Base-by-base conservation (phyloP, 2,329 filamentous ascomycete species). In the Nigrograna mackinnonii region DNA sequence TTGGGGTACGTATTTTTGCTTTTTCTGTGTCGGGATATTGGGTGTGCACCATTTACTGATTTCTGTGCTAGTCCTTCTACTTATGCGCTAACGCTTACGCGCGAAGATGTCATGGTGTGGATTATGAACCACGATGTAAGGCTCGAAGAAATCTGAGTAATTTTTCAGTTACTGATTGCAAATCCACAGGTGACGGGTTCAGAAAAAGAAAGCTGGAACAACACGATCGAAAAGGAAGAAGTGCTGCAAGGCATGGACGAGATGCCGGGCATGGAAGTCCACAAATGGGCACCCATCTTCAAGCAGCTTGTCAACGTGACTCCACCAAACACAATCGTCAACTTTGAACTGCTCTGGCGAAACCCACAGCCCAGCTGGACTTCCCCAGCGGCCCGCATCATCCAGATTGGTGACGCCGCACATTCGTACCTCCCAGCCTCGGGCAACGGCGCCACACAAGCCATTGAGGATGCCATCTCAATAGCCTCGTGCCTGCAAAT, bases 81-180 rank as follows among this genome's bases (percentile, higher is more conserved):
- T 3, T 75, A 76, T 41, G 73, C 70, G 14, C 57, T 76, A 39
- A 75, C 72, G 1, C 50, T 76, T 22, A 73, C 69, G 6, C 66
- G 73, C 6, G 67, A 70, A 12, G 73, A 76, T 52, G 69, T 71
- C 22, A 74, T 75, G 68, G 73, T 76, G 17, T 76, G 72, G 72
- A 75, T 76, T 56, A 70, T 76, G 64, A 76, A 76, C 55, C 72
- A 75, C 58, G 71, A 74, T 48, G 71, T 67, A 49, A 50, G 61
- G 33, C 13, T 19, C 18, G 11, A 14, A 20, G 13, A 22, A 11
- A 22, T 1, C 17, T 22, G 13, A n/a, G 18, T 22, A 36, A 37
- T 20, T 31, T 11, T 4, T 7, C n/a, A 19, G 11, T 47, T 62
- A 39, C 31, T 33, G 18, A 33, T 17, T 12, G 16, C 9, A 63